A percentile compares a stretch with the other conserved stretches of the same genome.
Conservation (phyloP, 192 early-diverging fungal genomes). For the Gamsiella multidivaricata region DNA sequence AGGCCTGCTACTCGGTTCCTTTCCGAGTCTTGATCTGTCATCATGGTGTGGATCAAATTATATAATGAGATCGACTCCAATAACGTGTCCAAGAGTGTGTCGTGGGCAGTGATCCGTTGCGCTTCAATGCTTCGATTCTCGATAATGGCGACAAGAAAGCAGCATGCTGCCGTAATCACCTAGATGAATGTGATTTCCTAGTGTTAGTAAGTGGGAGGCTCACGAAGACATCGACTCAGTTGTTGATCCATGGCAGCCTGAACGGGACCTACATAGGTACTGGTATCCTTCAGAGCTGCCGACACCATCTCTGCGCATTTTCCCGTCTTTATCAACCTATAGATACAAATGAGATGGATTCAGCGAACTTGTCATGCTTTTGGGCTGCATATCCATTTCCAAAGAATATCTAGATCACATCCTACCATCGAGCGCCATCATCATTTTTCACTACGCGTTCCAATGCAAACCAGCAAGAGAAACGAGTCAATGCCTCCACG, state of each 20-base stretch:
- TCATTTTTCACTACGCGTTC: conserved; percentile 38
- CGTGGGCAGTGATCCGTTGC: conserved; percentile 24
- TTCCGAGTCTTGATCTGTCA: conserved; percentile 39
- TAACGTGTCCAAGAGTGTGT: conserved; percentile 40
- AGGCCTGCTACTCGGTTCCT: conserved; percentile 54
- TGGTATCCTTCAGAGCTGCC: conserved; percentile 55
- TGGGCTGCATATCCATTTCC: too few relatives aligned
- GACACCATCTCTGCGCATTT: conserved; percentile 41
- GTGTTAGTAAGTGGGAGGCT: neutral
- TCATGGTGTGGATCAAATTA: conserved; percentile 42
- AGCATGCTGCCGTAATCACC: conserved; percentile 57
- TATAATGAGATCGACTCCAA: conserved; percentile 51
- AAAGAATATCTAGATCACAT: neutral
- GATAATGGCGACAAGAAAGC: conserved; percentile 55
- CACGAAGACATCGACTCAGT: neutral
- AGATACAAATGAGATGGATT: neutral
- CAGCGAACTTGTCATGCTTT: too few relatives aligned
- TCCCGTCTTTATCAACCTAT: conserved; percentile 54
- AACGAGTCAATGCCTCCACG: conserved; percentile 52
- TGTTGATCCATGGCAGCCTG: neutral
- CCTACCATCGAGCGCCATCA: conserved; percentile 57
- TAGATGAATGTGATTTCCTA: conserved; percentile 12
- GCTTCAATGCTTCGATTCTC: conserved; percentile 41
- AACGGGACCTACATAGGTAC: conserved; percentile 55
- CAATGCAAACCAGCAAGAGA: conserved; percentile 51